Evolutionary conservation across 495 filamentous ascomycete genomes (phyloP).

Genomic region (Neurospora sp.): DNA sequence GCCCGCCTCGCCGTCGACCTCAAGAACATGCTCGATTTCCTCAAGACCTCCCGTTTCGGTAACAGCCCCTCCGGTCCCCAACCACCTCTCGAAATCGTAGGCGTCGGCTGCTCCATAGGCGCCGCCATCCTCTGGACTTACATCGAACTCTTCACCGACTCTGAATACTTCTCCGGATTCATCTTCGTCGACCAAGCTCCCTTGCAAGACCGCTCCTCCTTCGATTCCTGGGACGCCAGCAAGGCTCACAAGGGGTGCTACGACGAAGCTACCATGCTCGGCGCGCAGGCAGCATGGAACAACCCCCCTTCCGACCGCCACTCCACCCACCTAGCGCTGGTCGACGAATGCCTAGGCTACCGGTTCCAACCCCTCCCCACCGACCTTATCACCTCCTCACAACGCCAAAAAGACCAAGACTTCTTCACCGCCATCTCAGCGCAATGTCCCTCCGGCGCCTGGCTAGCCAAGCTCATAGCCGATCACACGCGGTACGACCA

Average conservation of each 20-base stretch:
- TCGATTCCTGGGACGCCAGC: slow-evolving; percentile 13
- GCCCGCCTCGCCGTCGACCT: slow-evolving; percentile 34
- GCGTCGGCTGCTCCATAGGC: slow-evolving; percentile 36
- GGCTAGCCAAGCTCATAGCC: slow-evolving; percentile 33
- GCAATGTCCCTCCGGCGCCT: slow-evolving; percentile 24
- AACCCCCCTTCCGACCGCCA: background rate
- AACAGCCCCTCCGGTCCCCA: background rate
- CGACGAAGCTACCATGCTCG: slow-evolving; percentile 24
- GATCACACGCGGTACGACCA: slow-evolving; percentile 40
- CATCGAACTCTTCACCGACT: slow-evolving; percentile 27
- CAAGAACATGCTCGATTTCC: slow-evolving; percentile 11
- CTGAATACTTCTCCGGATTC: slow-evolving; percentile 5
- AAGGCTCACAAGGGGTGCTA: slow-evolving; percentile 29
- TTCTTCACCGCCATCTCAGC: slow-evolving; percentile 15
- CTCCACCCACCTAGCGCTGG: slow-evolving; percentile 21
- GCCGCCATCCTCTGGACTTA: slow-evolving; percentile 38
- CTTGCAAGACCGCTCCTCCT: slow-evolving; percentile 28
- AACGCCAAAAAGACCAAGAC: slow-evolving; percentile 20
- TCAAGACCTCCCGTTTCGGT: slow-evolving; percentile 15
- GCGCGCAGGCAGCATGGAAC: slow-evolving; percentile 26
- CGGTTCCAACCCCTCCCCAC: background rate
- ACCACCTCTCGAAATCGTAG: slow-evolving; percentile 10
- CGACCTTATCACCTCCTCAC: slow-evolving; percentile 1
- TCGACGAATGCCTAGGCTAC: slow-evolving; percentile 34
- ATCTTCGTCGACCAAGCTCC: slow-evolving; percentile 40